Evolutionary conservation across 2,329 filamentous ascomycete genomes (phyloP).

Genomic region (Alternaria ventricosa): DNA sequence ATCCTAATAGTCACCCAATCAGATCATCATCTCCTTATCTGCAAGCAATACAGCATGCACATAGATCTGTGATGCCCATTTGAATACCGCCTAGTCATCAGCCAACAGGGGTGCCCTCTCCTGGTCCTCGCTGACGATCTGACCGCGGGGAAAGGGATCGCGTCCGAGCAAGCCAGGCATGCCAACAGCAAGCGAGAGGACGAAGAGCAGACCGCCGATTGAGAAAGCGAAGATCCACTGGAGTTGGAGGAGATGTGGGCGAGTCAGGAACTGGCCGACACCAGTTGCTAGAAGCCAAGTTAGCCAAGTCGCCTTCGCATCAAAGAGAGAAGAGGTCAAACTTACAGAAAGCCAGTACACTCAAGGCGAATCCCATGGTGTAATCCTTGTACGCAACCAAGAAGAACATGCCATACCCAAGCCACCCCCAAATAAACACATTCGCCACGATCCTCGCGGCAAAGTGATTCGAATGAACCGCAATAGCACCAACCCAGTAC

Average conservation of each 20-base stretch:
- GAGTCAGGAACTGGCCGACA: conserved; percentile 75
- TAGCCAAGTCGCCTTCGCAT: background rate
- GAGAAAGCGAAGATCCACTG: conserved; percentile 94
- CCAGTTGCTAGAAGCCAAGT: conserved; percentile 63
- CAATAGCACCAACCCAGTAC: conserved; percentile 88
- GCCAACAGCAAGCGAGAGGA: conserved; percentile 69
- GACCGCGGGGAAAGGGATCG: conserved; percentile 58
- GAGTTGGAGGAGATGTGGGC: conserved; percentile 75
- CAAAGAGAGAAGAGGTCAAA: background rate
- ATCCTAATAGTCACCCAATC: background rate
- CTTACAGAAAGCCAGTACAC: conserved; percentile 72
- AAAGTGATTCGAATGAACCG: conserved; percentile 70
- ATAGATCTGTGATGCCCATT: background rate
- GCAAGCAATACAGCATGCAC: background rate
- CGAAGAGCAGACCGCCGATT: conserved; percentile 77
- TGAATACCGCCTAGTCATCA: conserved; percentile 15
- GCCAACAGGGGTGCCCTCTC: conserved; percentile 62
- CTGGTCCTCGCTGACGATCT: conserved; percentile 56
- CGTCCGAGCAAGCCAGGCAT: conserved; percentile 68
- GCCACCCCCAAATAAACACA: conserved; percentile 84
- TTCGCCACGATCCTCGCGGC: conserved; percentile 83
- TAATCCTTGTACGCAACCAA: conserved; percentile 75
- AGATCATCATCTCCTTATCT: background rate
- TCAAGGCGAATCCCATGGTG: conserved; percentile 80
- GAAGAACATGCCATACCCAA: conserved; percentile 79